Percentiles rank a stretch among this genome's conserved stretches.
Conservation (phyloP, 257 asterid species). For the Solanum chiquidenum region DNA sequence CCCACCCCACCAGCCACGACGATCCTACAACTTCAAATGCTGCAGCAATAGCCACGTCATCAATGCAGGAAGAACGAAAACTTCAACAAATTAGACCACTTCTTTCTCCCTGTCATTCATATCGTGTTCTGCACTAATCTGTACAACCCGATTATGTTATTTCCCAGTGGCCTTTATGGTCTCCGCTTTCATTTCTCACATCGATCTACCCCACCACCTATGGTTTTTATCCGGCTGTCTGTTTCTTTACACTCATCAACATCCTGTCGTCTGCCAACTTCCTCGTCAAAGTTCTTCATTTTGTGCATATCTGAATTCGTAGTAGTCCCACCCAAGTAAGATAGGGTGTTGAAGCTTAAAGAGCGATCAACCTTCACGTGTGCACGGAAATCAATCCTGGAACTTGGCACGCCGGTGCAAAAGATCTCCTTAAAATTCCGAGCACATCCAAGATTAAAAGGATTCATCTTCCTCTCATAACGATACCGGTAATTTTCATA, state of each 20-base stretch:
- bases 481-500: constrained; percentile 17
- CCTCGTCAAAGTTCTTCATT: constrained; percentile 11
- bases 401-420: constrained; percentile 18
- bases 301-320: constrained; percentile 5
- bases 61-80: neutral
- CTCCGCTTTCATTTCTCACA: constrained; percentile 8
- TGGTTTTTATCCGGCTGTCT: constrained; percentile 5
- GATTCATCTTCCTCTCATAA: constrained; percentile 43
- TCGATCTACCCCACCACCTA: constrained; percentile 30
- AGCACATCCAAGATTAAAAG: constrained; percentile 27
- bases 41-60: neutral
- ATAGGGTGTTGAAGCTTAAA: neutral
- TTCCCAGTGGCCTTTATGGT: constrained; percentile 11
- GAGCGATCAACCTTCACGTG: neutral
- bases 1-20: neutral
- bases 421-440: constrained; percentile 30
- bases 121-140: neutral
- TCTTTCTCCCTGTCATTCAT: constrained; percentile 4
- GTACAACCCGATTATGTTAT: constrained; percentile 1
- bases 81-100: neutral
- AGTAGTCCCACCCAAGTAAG: neutral
- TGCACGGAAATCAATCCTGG: constrained; percentile 27
- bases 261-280: constrained; percentile 20
- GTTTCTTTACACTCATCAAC: constrained; percentile 19
- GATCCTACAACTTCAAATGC: neutral